Conservation (phyloP, 768 basidiomycete species). For the Lactifluus hygrophoroides region DNA sequence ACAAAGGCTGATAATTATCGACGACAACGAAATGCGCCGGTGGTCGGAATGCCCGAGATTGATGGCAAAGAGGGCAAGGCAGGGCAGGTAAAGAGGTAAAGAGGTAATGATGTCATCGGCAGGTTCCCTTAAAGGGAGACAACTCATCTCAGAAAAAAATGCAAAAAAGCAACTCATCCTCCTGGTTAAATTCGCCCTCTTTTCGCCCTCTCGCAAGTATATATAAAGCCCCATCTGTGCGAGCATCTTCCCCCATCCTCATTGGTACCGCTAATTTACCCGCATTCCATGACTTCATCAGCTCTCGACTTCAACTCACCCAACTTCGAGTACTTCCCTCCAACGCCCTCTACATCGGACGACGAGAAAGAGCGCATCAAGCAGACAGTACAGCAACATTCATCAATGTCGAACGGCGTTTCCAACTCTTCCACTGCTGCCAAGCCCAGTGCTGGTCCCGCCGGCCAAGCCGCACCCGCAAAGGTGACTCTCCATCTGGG, state of each 20-base stretch:
- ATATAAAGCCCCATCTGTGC: not conserved
- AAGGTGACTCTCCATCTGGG: constrained; percentile 66
- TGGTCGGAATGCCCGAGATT: not conserved
- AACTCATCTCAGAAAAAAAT: constrained; percentile 1
- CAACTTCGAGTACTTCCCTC: constrained; percentile 30
- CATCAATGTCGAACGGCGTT: constrained; percentile 12
- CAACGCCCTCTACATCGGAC: constrained; percentile 26
- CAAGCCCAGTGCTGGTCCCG: constrained; percentile 19
- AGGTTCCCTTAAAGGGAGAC: constrained; percentile 7
- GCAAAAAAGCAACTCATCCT: not conserved
- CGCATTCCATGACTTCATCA: constrained; percentile 12
- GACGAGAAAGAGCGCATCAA: constrained; percentile 10
- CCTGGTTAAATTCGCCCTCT: not conserved
- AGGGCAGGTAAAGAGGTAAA: not conserved
- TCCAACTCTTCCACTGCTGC: constrained; percentile 20
- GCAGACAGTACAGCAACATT: not conserved
- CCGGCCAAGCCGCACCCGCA: constrained; percentile 32
- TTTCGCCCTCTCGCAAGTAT: not conserved
- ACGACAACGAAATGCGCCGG: not conserved
- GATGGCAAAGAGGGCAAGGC: not conserved
- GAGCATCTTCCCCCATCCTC: constrained; percentile 3
- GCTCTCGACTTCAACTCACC: constrained; percentile 16
- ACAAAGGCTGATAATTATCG: not conserved
- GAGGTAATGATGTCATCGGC: constrained; percentile 13
- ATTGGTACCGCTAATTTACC: not conserved